Base-by-base conservation (phyloP, 140 eudicot genomes). In the Stevia rebaudiana region DNA sequence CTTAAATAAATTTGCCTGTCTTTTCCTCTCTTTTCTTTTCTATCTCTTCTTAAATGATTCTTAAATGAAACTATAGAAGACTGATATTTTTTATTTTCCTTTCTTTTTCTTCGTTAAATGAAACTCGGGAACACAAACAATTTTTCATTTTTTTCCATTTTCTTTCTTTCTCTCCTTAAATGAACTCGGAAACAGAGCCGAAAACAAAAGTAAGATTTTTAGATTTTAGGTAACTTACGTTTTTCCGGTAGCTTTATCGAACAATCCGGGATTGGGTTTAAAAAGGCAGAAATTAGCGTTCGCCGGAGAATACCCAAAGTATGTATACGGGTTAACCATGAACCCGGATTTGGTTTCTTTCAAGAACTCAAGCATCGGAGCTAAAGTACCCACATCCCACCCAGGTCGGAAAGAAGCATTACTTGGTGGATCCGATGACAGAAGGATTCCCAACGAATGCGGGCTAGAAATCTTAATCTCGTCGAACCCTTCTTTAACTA, bases 281-380 rank as follows among this genome's bases (percentile, higher is more conserved):
- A 92, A 92, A 1, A 82, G 56, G 3, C 81, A 64, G 72, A 80
- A 85, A 30, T 83, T 54, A 10, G 73, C 78, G 22, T 79, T 70
- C 13, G 68, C 68, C 12, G 95, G 85, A 11, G 78, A 76, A 35
- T 69, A 86, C 6, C 85, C 94, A 46, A 92, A 92, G 39, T 85
- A 92, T 0, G 98, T 95, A 75, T 92, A 92, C 35, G 98, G 98
- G 78, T 88, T 92, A n/a, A 92, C 96, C 89, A 88, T 80, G 59
- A 92, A 92, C 12, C 96, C 89, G 4, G 95, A n/a, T 43, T 80
- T 78, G 42, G 98, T 85, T 22, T 81, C 65, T 17, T 79, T 83
- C 49, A 67, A 70, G 49, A 88, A 92, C 73, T 83, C 62, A 11
- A 92, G 83, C 82, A 88, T 80, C 25, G 98, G 98, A 9, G 75